Conservation (phyloP, 1,139 yeast species). For the Spathaspora sp. region DNA sequence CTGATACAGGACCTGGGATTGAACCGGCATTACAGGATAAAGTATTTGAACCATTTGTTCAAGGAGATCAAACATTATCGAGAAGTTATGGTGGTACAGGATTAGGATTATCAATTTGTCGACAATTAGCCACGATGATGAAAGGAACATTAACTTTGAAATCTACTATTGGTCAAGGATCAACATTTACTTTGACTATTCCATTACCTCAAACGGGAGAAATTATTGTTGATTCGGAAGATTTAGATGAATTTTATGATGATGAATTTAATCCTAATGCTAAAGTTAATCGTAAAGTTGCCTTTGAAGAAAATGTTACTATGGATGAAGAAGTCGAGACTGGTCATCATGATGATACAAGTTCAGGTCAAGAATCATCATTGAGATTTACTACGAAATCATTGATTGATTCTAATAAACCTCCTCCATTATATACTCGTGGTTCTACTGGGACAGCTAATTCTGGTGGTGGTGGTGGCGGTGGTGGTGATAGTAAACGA, state of each 20-base stretch:
- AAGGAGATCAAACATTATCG: slow-evolving; percentile 92
- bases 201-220: slow-evolving; percentile 77
- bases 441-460: slow-evolving; percentile 61
- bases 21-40: slow-evolving; percentile 74
- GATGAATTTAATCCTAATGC: slow-evolving; percentile 45
- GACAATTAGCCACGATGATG: slow-evolving; percentile 88
- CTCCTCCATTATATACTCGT: slow-evolving; percentile 46
- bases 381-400: background rate
- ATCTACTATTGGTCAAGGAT: slow-evolving; percentile 73
- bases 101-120: slow-evolving; percentile 86
- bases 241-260: slow-evolving; percentile 41
- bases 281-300: slow-evolving; percentile 37
- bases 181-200: slow-evolving; percentile 75
- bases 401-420: slow-evolving; percentile 13
- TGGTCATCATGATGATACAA: slow-evolving; percentile 7
- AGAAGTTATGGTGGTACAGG: slow-evolving; percentile 96
- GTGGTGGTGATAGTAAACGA: slow-evolving; percentile 3
- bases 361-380: background rate
- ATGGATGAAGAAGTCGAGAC: slow-evolving; percentile 12
- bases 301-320: slow-evolving; percentile 23
- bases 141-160: slow-evolving; percentile 73
- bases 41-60: slow-evolving; percentile 94
- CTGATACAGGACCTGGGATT: slow-evolving; percentile 93
- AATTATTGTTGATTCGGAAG: slow-evolving; percentile 39
- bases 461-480: slow-evolving; percentile 19